Evolutionary conservation across 2,329 filamentous ascomycete genomes (phyloP), one percentile per base, ranked within the genome.

Genomic region (Blastomyces percursus): DNA sequence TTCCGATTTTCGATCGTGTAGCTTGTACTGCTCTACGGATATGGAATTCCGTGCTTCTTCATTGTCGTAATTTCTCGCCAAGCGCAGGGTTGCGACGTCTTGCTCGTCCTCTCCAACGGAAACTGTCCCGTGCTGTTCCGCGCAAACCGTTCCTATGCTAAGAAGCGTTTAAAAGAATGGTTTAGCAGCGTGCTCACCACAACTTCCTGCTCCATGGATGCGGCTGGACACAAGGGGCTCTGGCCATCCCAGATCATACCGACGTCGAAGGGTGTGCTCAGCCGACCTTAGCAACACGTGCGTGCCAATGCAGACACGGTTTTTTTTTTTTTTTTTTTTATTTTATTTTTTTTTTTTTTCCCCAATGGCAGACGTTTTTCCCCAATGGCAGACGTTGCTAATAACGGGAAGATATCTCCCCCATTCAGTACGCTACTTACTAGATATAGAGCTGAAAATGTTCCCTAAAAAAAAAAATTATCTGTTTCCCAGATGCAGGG

Each of bases 41-140:
- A 5, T 2, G 21, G 21, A 12, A 3, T 35, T n/a, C 30, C 14
- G 6, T 30, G 21, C 24, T 30, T 30, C 48, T 21, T 30, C 12
- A 51, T 7, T 7, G 30, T 30, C 7, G 16, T 32, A 14, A 12
- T 30, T 30, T 12, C 12, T 1, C 19, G 27, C n/a, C 19, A 61
- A 46, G 16, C 68, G 60, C 44, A 67, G 50, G 16, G 54, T 54
- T 30, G 66, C 64, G 1, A 64, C 61, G 3, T 65, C 59, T 1
- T 61, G 59, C 55, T 67, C 62, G 3, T 66, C 67, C 21, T 50
- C 46, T 12, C 48, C 48, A 27, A 12, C 2, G 16, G 9, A 3
- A 48, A 24, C 46, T 11, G 32, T n/a, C 8, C 35, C 9, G 35
- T 12, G 9, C 42, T n/a, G 42, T n/a, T 44, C 42, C 6, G 5